Evolutionary conservation across 2,329 filamentous ascomycete genomes (phyloP).

Genomic region (Apiospora pterosperma): DNA sequence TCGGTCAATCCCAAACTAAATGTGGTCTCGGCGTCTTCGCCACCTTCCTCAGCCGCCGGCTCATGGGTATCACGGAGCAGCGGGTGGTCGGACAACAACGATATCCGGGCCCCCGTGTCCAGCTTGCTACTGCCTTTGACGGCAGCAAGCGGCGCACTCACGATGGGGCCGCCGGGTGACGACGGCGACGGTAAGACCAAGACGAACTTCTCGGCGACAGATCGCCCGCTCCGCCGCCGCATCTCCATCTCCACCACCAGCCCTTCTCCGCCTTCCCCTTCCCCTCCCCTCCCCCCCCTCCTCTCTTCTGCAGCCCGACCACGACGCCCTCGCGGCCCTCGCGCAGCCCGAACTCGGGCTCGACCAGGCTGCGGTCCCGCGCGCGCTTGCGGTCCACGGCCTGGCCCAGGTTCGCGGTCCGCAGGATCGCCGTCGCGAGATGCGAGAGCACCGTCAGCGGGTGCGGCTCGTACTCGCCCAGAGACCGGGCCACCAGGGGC

Average conservation of each 20-base stretch:
- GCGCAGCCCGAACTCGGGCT: conserved; percentile 74
- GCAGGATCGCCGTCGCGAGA: conserved; percentile 84
- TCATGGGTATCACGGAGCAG: conserved; percentile 52
- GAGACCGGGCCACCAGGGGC: conserved; percentile 46
- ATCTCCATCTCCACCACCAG: conserved; percentile 84
- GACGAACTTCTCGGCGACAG: conserved; percentile 67
- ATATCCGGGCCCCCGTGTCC: conserved; percentile 24
- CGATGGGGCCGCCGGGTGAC: no score
- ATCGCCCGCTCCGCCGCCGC: conserved; percentile 75
- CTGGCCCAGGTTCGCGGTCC: conserved; percentile 69
- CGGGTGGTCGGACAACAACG: conserved; percentile 74
- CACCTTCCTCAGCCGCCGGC: conserved; percentile 32
- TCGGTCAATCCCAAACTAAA: conserved; percentile 88
- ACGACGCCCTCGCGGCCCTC: conserved; percentile 78
- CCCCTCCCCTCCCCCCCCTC: conserved; percentile 11
- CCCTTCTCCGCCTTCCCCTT: conserved; percentile 34
- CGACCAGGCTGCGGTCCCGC: conserved; percentile 67
- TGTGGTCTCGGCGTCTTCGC: conserved; percentile 64
- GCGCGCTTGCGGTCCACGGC: conserved; percentile 73
- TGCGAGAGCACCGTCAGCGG: conserved; percentile 73
- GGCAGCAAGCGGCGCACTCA: not conserved
- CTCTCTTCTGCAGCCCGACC: conserved; percentile 52
- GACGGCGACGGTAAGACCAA: conserved; percentile 24
- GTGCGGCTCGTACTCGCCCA: conserved; percentile 59
- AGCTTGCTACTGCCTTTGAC: conserved; percentile 15